Evolutionary conservation across 768 basidiomycete species (phyloP), one percentile per base, ranked within the genome.

Genomic region (Boletellus ananiceps): DNA sequence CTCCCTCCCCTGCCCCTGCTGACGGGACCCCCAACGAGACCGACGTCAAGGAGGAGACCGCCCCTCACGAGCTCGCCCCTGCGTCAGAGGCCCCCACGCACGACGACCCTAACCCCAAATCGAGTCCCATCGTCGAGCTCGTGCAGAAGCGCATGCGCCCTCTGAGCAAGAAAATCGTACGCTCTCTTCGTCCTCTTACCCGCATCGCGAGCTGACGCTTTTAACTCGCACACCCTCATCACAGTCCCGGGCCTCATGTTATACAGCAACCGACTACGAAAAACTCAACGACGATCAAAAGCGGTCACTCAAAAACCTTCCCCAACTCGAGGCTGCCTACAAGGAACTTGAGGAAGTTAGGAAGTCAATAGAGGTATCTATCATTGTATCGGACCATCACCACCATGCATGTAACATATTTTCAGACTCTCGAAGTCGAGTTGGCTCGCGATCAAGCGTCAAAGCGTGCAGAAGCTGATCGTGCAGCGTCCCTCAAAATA

Each of bases 271-370:
- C 16, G 81, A 83, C 23, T 66, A 76, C 3, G 82, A 83, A 47
- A 85, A 86, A 60, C 78, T 94, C 46, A 90, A 95, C 55, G 88
- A 92, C 36, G 93, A 95, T 68, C 93, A 96, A 70, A 86, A 78
- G 55, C 81, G 83, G 31, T 74, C 78, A 2, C 59, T 93, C 45
- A 86, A 81, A 55, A 83, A 79, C 15, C 80, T 95, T 38, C 79
- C 92, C 9, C 73, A 76, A 6, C 73, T 94, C 18, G 91, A 94
- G 60, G 87, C 83, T 9, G 74, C 83, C 35, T 78, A 83, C 57
- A 90, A 88, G 60, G 93, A 94, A 59, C 70, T 95, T 13, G 82
- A 80, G 21, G 93, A 93, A 49, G 79, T 93, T 38, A 87, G 86
- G 67, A 92, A 88, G 65, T 81, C 78, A 36, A 76, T 93, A 53